These are phyloP conservation scores for Diaporthe citri DNA, from an alignment of 2,329 filamentous ascomycete genomes.

Conservation along the genomic window DNA sequence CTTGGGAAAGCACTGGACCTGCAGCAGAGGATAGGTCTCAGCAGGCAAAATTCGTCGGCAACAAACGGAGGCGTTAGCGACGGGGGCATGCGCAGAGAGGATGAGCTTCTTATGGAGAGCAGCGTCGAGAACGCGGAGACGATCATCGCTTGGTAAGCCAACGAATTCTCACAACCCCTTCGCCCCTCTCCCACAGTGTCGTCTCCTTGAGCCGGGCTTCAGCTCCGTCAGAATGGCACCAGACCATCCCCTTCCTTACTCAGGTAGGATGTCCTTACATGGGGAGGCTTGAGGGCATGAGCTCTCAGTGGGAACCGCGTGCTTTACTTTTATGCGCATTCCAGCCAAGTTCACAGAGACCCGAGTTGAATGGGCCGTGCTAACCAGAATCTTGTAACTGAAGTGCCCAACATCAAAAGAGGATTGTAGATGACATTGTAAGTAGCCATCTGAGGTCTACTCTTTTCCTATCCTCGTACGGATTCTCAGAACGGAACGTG, in stretches of 20 bases:
- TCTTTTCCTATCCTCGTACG: neutral
- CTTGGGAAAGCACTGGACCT: constrained; percentile 59
- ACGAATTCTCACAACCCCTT: neutral
- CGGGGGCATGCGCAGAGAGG: constrained; percentile 44
- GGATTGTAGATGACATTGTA: constrained; percentile 78
- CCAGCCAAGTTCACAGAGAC: neutral
- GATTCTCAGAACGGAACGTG: too few relatives aligned
- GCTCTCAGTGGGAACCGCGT: neutral
- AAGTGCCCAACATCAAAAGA: constrained; percentile 80
- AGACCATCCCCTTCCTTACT: neutral
- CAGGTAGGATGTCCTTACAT: neutral
- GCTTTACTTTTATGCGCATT: neutral
- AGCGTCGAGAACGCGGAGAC: constrained; percentile 82
- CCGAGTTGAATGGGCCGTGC: neutral
- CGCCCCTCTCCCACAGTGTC: neutral
- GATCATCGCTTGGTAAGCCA: constrained; percentile 72
- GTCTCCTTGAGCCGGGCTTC: neutral
- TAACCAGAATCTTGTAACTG: neutral
- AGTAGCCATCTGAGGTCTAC: neutral
- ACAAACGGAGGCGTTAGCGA: constrained; percentile 37
- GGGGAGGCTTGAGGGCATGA: neutral
- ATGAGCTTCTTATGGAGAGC: constrained; percentile 61
- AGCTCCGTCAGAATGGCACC: neutral
- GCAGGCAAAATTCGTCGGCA: constrained; percentile 48
- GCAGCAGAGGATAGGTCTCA: constrained; percentile 28